Conservation (phyloP, 2,329 filamentous ascomycete species). For the Byssochlamys sp. region DNA sequence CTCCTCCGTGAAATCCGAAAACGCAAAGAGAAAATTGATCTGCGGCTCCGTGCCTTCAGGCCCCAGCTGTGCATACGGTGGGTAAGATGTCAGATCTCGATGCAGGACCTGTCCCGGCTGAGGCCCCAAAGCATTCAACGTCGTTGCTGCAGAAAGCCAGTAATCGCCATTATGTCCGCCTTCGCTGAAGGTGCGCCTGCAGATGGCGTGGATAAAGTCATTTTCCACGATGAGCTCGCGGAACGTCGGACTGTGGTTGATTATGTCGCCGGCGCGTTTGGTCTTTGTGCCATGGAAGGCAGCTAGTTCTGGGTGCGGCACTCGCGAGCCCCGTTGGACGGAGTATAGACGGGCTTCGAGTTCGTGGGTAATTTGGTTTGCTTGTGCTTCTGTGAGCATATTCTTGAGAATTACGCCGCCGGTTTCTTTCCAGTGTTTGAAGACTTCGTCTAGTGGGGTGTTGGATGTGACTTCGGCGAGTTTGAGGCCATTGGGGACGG, state of each 20-base stretch:
- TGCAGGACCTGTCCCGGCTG: slow-evolving; percentile 1
- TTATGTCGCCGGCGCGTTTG: no score
- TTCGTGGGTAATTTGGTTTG: no score
- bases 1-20: slow-evolving; percentile 7
- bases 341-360: no score
- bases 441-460: no score
- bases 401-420: no score
- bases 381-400: no score
- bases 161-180: background rate
- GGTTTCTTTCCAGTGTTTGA: no score
- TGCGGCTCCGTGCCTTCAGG: background rate
- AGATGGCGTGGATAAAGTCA: slow-evolving; percentile 19
- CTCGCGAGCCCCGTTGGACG: no score
- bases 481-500: no score
- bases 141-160: background rate
- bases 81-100: slow-evolving; percentile 1
- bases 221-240: slow-evolving; percentile 19
- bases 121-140: background rate
- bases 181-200: slow-evolving; percentile 3
- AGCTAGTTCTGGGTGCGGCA: no score
- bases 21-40: slow-evolving; percentile 5
- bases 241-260: slow-evolving; percentile 13
- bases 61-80: slow-evolving; percentile 1
- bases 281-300: no score
- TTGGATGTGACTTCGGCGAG: no score